phyloP scores from a whole-genome alignment of 148 eudicot species.

The Dysphania ambrosioides region DNA sequence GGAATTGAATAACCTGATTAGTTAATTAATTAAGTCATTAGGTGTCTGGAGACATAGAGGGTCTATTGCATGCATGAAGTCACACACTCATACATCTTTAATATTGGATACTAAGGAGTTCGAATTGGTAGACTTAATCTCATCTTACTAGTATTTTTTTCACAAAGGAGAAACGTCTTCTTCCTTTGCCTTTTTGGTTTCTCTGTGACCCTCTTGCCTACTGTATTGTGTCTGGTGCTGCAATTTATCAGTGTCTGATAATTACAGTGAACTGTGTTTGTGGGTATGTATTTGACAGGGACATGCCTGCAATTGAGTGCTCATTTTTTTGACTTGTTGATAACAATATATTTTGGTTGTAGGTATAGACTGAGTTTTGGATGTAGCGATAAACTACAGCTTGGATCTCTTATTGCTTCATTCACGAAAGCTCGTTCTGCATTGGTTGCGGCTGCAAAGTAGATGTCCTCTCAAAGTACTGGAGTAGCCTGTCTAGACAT shows the following conservation, averaged over 20 bases:
- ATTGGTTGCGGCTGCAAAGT: slow-evolving; percentile 81
- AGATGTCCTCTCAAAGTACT: slow-evolving; percentile 20
- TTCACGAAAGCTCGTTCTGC: slow-evolving; percentile 83
- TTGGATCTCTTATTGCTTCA: slow-evolving; percentile 79
- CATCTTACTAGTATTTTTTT: background rate
- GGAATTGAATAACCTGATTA: background rate
- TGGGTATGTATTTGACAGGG: too few species aligned
- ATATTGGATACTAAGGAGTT: background rate
- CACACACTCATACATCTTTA: background rate
- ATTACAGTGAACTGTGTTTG: background rate
- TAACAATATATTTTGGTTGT: slow-evolving; percentile 20
- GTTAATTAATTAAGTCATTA: background rate
- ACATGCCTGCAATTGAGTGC: too few species aligned
- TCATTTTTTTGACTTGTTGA: background rate
- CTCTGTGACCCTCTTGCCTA: background rate
- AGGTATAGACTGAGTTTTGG: slow-evolving; percentile 91
- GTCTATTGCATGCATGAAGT: background rate
- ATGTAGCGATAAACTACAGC: slow-evolving; percentile 88
- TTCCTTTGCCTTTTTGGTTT: background rate
- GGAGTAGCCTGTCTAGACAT: background rate
- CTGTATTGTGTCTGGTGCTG: background rate
- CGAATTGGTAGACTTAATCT: background rate
- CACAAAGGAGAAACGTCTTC: background rate
- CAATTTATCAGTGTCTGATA: background rate
- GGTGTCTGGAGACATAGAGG: background rate